A percentile compares a stretch with the other conserved stretches of the same genome.
phyloP scores from a whole-genome alignment of 1,284 basidiomycete species.

The Golubevia pallescens region DNA sequence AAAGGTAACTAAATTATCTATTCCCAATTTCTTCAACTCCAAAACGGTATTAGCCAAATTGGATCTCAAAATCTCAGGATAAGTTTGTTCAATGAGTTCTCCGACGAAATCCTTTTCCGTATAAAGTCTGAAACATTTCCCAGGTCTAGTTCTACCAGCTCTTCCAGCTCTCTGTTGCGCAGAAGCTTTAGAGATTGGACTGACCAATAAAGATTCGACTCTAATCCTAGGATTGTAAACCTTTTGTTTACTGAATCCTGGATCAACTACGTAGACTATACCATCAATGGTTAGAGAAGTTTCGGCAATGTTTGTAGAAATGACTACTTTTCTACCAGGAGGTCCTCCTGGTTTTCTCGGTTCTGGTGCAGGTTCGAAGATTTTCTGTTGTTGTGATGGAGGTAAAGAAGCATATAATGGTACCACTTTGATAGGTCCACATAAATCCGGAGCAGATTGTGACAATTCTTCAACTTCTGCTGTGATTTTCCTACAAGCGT shows the following conservation, averaged over 20 bases:
- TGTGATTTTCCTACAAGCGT: slow-evolving; percentile 91
- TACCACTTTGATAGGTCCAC: slow-evolving; percentile 80
- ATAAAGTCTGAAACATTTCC: slow-evolving; percentile 96
- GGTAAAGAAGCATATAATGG: slow-evolving; percentile 93
- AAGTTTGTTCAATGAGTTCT: slow-evolving; percentile 88
- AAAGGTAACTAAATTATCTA: slow-evolving; percentile 69
- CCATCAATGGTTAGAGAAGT: slow-evolving; percentile 98
- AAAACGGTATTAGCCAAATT: slow-evolving; percentile 87
- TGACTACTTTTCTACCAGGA: slow-evolving; percentile 88
- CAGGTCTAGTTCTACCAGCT: slow-evolving; percentile 91
- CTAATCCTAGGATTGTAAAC: slow-evolving; percentile 96
- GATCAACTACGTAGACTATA: slow-evolving; percentile 98
- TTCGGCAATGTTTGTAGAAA: slow-evolving; percentile 97
- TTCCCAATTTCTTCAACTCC: slow-evolving; percentile 90
- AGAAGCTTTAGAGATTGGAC: slow-evolving; percentile 93
- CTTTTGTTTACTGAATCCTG: slow-evolving; percentile 96
- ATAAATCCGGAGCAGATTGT: slow-evolving; percentile 51
- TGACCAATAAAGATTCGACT: slow-evolving; percentile 90
- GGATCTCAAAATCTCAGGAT: slow-evolving; percentile 91
- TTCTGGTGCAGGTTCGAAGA: slow-evolving; percentile 85
- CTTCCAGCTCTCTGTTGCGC: slow-evolving; percentile 96
- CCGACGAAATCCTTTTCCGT: slow-evolving; percentile 94
- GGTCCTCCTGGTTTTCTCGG: slow-evolving; percentile 74
- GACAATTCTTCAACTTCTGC: slow-evolving; percentile 69
- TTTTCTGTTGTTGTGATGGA: slow-evolving; percentile 89